phyloP scores from a whole-genome alignment of 2,329 filamentous ascomycete species.

The Stenocarpella maydis region DNA sequence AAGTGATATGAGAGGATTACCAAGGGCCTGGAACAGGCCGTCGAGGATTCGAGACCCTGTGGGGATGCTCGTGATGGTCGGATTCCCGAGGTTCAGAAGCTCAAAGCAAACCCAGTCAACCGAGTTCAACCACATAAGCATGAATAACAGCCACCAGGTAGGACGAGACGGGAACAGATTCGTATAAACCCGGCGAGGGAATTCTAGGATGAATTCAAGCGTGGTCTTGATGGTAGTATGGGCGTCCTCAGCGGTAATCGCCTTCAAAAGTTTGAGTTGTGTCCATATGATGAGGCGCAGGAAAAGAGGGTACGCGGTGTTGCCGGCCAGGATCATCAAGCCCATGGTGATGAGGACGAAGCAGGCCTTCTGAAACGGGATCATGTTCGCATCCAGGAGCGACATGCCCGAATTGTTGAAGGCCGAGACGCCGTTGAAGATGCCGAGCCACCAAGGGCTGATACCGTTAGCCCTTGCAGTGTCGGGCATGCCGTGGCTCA shows the following conservation, averaged over 20 bases:
- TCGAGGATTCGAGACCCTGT: conserved; percentile 65
- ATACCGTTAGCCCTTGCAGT: conserved; percentile 63
- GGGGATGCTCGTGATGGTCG: conserved; percentile 60
- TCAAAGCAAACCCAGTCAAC: conserved; percentile 73
- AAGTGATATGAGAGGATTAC: conserved; percentile 44
- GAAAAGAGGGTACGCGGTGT: conserved; percentile 72
- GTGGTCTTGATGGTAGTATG: conserved; percentile 56
- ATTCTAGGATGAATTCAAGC: conserved; percentile 61
- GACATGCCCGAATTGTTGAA: conserved; percentile 79
- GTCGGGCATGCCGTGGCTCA: conserved; percentile 59
- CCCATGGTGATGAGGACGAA: conserved; percentile 63
- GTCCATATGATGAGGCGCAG: conserved; percentile 67
- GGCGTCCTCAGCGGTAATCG: conserved; percentile 48
- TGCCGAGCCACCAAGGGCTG: conserved; percentile 73
- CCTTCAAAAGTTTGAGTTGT: conserved; percentile 51
- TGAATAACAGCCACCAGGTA: conserved; percentile 72
- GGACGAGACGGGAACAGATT: conserved; percentile 69
- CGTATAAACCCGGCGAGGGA: conserved; percentile 67
- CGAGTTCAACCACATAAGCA: conserved; percentile 66
- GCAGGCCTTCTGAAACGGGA: conserved; percentile 63
- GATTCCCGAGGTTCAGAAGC: conserved; percentile 70
- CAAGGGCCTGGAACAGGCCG: conserved; percentile 70
- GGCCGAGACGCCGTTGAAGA: conserved; percentile 72
- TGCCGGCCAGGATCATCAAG: conserved; percentile 68
- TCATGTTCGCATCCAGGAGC: conserved; percentile 71